Conservation (phyloP, 805 yeast species). For the Kodamaea hsintzibuensis region DNA sequence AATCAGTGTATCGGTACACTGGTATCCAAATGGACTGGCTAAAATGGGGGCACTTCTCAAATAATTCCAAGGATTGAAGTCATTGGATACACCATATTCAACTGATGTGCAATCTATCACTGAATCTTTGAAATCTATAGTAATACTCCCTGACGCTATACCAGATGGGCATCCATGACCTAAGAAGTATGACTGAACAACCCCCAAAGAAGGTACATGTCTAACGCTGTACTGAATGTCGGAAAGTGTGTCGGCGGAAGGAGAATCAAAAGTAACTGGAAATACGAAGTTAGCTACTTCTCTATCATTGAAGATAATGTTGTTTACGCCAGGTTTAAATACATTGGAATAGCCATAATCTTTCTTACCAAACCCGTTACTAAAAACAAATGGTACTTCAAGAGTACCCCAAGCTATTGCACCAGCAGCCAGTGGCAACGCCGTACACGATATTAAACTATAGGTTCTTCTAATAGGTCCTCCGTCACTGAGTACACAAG, state of each 20-base stretch:
- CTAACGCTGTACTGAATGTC: not conserved
- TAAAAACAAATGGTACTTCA: not conserved
- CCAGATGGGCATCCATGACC: not conserved
- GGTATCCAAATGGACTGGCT: not conserved
- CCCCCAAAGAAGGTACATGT: not conserved
- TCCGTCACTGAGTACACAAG: not conserved
- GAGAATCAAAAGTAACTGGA: not conserved
- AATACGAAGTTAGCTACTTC: not conserved
- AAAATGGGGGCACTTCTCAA: not conserved
- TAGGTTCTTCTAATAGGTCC: too few species aligned
- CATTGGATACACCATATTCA: not conserved
- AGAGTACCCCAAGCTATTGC: not conserved
- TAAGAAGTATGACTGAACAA: not conserved
- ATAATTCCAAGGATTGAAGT: too few species aligned
- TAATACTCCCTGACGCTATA: not conserved
- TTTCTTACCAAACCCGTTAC: not conserved
- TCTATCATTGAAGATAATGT: not conserved
- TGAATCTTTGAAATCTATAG: not conserved
- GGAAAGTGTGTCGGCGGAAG: not conserved
- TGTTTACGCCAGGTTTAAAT: not conserved
- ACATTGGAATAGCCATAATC: not conserved
- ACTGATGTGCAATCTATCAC: not conserved
- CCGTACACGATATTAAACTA: not conserved
- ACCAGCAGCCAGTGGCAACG: not conserved
- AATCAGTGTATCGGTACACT: not conserved